phyloP scores from a whole-genome alignment of 164 flowering plant species.

The Hamamelis virginiana region DNA sequence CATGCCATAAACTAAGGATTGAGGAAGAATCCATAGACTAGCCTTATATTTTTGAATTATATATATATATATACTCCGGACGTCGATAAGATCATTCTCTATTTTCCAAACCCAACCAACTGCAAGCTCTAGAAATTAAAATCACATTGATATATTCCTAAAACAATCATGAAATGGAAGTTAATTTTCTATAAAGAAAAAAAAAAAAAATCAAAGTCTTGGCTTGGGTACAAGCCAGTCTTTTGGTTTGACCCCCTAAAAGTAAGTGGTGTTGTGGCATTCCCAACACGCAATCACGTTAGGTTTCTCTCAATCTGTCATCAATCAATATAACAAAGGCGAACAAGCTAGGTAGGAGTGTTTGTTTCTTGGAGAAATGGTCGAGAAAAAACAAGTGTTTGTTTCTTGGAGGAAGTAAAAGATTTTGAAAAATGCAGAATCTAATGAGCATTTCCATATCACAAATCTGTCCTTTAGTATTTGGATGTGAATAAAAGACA shows the following conservation, averaged over 20 bases:
- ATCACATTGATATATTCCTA: no score
- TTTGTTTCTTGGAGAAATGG: background rate
- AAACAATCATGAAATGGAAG: background rate
- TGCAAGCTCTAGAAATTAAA: no score
- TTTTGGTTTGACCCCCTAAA: background rate
- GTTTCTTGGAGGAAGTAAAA: constrained; percentile 1
- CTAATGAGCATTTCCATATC: background rate
- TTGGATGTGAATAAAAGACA: no score
- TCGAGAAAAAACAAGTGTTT: no score
- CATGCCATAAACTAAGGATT: no score
- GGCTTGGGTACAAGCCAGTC: background rate
- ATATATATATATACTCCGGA: no score
- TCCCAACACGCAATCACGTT: constrained; percentile 15
- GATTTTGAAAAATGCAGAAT: background rate
- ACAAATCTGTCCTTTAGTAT: no score
- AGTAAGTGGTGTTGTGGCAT: background rate
- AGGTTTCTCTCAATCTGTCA: background rate
- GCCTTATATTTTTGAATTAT: no score
- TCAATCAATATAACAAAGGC: background rate
- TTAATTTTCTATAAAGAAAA: background rate
- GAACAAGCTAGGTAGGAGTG: no score
- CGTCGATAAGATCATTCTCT: no score
- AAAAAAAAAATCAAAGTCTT: background rate
- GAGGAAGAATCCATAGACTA: no score
- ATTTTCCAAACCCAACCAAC: no score